These are phyloP conservation scores for Blastomyces gilchristii DNA, from an alignment of 2,329 filamentous ascomycete genomes.

Conservation along the genomic window DNA sequence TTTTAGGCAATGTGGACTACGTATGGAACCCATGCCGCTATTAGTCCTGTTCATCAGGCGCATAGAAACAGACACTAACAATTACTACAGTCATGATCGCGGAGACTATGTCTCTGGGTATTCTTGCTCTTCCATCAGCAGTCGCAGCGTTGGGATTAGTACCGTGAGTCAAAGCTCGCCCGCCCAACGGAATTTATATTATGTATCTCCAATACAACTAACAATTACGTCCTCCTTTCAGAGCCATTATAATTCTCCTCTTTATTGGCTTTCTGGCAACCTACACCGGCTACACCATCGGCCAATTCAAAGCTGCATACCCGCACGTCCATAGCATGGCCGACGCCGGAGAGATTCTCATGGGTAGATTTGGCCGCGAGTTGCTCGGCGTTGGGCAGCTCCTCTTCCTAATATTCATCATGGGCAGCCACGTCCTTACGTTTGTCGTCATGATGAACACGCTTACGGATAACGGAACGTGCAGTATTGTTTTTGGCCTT, in stretches of 20 bases:
- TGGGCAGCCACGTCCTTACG: conserved; percentile 61
- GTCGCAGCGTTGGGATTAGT: conserved; percentile 45
- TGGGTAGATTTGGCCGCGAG: conserved; percentile 51
- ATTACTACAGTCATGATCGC: conserved; percentile 44
- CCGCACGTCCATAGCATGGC: conserved; percentile 56
- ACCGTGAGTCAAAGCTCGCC: conserved; percentile 29
- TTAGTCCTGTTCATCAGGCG: conserved; percentile 8
- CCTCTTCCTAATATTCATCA: conserved; percentile 57
- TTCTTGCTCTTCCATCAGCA: conserved; percentile 45
- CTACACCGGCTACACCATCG: conserved; percentile 53
- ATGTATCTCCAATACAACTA: conserved; percentile 2
- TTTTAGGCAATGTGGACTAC: conserved; percentile 34
- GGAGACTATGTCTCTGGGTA: conserved; percentile 49
- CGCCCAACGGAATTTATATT: neutral
- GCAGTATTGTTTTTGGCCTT: conserved; percentile 55
- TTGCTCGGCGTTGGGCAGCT: conserved; percentile 52
- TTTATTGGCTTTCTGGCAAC: conserved; percentile 45
- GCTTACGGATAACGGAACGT: conserved; percentile 51
- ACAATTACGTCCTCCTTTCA: conserved; percentile 15
- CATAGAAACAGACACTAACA: conserved; percentile 5
- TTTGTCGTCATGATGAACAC: conserved; percentile 60
- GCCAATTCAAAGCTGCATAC: conserved; percentile 47
- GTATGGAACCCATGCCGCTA: conserved; percentile 19
- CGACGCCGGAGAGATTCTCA: conserved; percentile 54
- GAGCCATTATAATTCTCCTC: conserved; percentile 45